A percentile compares a stretch with the other conserved stretches of the same genome.
Conservation (phyloP, 208 protist species). For the Trichomonas gallinae region DNA sequence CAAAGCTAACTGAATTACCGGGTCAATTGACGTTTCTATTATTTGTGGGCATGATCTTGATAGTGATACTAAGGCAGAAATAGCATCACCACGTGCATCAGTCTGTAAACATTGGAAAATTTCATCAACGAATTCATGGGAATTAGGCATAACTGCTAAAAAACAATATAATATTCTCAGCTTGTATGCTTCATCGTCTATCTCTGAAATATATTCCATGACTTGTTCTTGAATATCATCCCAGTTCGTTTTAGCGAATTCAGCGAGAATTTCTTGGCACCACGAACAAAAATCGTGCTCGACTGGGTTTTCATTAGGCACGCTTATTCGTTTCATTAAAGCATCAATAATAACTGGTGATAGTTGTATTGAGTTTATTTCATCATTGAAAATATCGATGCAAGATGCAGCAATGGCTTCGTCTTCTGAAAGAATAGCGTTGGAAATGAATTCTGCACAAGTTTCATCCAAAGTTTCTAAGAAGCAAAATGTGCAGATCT, state of each 20-base stretch:
- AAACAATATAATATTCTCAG: neutral
- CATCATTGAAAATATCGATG: neutral
- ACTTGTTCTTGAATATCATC: neutral
- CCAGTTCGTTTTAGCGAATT: neutral
- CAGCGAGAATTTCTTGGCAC: neutral
- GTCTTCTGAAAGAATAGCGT: neutral
- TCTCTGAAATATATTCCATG: neutral
- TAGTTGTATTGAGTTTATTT: neutral
- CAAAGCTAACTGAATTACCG: neutral
- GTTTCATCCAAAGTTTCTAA: neutral
- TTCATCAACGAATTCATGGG: neutral
- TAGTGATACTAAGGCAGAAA: neutral
- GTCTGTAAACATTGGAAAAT: neutral
- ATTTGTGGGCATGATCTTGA: neutral
- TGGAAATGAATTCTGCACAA: neutral
- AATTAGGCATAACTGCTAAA: neutral
- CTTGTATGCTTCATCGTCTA: neutral
- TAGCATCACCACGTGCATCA: neutral
- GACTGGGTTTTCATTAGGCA: neutral
- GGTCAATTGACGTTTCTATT: neutral
- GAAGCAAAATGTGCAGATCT: neutral
- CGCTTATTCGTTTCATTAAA: neutral
- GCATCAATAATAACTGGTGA: neutral
- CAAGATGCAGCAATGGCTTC: neutral
- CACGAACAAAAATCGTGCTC: neutral